Conservation (phyloP, 306 rosid species). For the Trifolium fragiferum region DNA sequence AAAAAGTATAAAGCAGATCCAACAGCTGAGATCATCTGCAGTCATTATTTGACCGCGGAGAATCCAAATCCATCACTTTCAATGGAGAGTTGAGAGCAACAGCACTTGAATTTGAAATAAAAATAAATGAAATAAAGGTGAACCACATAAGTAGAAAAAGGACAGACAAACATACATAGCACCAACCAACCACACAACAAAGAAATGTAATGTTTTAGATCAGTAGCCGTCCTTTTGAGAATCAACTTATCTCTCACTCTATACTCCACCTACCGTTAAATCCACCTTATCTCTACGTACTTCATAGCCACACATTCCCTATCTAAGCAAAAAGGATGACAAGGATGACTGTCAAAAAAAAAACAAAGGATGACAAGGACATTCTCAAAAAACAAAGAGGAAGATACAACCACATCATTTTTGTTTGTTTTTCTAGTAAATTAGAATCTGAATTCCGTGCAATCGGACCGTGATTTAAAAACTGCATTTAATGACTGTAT, state of each 20-base stretch:
- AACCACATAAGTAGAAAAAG: background rate
- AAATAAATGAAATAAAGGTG: background rate
- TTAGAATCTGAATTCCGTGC: too few species aligned
- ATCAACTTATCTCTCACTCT: background rate
- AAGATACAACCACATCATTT: too few species aligned
- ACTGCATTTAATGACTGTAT: too few species aligned
- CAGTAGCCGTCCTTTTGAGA: background rate
- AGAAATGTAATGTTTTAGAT: background rate
- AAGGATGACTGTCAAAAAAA: background rate
- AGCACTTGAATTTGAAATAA: constrained; percentile 25
- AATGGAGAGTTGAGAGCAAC: background rate
- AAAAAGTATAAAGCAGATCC: too few species aligned
- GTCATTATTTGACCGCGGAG: too few species aligned
- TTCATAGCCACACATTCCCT: background rate
- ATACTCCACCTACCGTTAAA: background rate
- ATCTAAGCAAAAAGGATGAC: background rate
- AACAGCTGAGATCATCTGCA: too few species aligned
- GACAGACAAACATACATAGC: background rate
- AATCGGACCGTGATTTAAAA: too few species aligned
- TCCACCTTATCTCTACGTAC: background rate
- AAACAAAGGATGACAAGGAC: too few species aligned
- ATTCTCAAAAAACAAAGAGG: too few species aligned
- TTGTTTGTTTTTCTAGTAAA: too few species aligned
- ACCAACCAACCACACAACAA: background rate
- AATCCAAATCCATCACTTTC: too few species aligned